Base-by-base conservation (phyloP, 1,284 basidiomycete species). In the Austropuccinia psidii region DNA sequence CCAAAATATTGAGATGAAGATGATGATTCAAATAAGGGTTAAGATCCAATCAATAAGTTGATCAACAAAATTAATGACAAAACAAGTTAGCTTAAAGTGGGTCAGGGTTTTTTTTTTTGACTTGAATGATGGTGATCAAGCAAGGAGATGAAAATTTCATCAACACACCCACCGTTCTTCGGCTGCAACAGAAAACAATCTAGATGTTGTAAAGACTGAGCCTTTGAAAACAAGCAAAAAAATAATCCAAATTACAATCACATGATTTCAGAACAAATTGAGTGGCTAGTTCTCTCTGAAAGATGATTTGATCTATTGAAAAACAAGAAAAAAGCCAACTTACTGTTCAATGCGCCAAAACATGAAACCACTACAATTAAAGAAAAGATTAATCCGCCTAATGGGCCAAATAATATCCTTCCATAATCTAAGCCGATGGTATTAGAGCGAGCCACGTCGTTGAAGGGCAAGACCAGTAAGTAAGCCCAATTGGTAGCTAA, bases 271-370 rank as follows among this genome's bases (percentile, higher is more conserved):
- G 5, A 78, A 61, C 21, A 77, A 77, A 15, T 77, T 77, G 19
- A 79, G 77, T 47, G 15, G 79, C 80, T 75, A 49, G 69, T n/a
- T n/a, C 11, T 45, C 41, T n/a, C 11, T 11, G 41, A n/a, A 45
- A 11, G 41, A 45, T 45, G 41, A 88, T 86, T 1, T 93, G 95
- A 80, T 89, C 89, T 90, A 70, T 68, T 69, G 55, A 41, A 33
- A 19, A 43, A 41, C 29, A 39, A 29, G 27, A 43, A 19, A 57
- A 27, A 35, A 24, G 54, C 52, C 62, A 21, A 76, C 78, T 11
- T 79, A 85, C 91, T 90, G 79, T 94, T 94, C 52, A 96, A 81
- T 0, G 93, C 91, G 11, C 93, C 93, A 77, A 96, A 92, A 79
- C 93, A 98, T 1, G 91, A 95, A 75, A 98, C 86, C 0, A 93